Base-by-base conservation (phyloP, 2,329 filamentous ascomycete species). In the Fusarium goolgardi region DNA sequence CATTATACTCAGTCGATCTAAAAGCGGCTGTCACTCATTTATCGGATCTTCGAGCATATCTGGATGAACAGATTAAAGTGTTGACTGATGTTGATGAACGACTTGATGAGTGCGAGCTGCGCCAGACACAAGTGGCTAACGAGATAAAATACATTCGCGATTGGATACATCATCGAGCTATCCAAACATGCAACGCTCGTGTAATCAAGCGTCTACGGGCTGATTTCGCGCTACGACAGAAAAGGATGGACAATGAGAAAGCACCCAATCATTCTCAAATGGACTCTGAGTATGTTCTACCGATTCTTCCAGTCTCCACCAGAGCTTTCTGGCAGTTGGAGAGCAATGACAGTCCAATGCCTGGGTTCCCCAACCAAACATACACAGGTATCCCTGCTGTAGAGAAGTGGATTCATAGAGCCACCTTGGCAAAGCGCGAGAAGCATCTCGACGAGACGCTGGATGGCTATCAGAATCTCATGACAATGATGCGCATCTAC, bases 371-470 rank as follows among this genome's bases (percentile, higher is more conserved):
- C 1, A n/a, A 0, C 3, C 5, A 23, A 6, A 12, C 2, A 0
- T 59, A 16, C 11, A 70, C 65, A 0, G 67, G 67, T 0, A 25
- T 70, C 2, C 65, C 65, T 5, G 62, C 62, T 0, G 62, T 27
- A 0, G 27, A 60, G 31, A 29, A 53, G 5, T 70, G 67, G 67
- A 11, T 70, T 0, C 55, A 56, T 6, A 1, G 3, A 3, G 55
- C 65, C 0, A 61, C 52, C 0, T 3, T 47, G 5, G n/a, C 6
- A 0, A 56, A 51, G 6, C 54, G 65, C 0, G 67, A 68, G 43
- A 67, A 46, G 23, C 65, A 66, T 20, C 56, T 70, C 5, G 55
- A 65, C 10, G 37, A 23, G 0, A 7, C 51, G 0, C 32, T 69
- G 8, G 45, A 41, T 2, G 15, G 12, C 1, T 69, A 55, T 34